phyloP scores from a whole-genome alignment of 768 basidiomycete genomes.

The Trametes meyenii region DNA sequence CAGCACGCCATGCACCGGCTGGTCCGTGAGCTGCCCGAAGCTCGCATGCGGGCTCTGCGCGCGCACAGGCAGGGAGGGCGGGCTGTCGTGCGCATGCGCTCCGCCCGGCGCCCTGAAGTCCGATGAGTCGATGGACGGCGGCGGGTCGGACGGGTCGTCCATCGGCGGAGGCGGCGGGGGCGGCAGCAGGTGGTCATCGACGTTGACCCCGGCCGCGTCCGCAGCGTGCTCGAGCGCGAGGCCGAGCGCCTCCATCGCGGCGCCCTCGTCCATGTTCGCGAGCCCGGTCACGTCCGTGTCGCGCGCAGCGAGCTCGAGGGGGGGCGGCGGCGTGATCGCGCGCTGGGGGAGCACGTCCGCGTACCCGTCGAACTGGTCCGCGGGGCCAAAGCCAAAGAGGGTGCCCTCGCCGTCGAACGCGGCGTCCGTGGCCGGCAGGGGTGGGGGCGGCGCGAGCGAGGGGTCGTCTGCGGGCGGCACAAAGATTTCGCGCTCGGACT shows the following conservation, averaged over 20 bases:
- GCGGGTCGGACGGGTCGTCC: conserved; percentile 88
- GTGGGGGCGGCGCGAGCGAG: conserved; percentile 35
- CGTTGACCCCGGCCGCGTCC: conserved; percentile 11
- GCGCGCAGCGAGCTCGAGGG: conserved; percentile 71
- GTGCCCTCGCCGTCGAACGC: conserved; percentile 73
- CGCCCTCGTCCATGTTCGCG: conserved; percentile 52
- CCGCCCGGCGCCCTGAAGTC: conserved; percentile 48
- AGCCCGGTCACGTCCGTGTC: conserved; percentile 74
- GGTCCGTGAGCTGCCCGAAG: conserved; percentile 19
- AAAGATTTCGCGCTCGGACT: conserved; percentile 78
- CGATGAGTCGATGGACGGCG: conserved; percentile 85
- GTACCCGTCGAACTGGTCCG: conserved; percentile 83
- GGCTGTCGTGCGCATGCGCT: conserved; percentile 21
- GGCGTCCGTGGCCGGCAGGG: conserved; percentile 32
- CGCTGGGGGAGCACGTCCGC: conserved; percentile 60
- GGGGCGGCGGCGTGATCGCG: conserved; percentile 71
- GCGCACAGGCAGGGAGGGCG: conserved; percentile 25
- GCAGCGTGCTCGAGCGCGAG: conserved; percentile 52
- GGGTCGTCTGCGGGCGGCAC: conserved; percentile 53
- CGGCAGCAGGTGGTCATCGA: conserved; percentile 42
- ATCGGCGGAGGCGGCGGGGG: conserved; percentile 82
- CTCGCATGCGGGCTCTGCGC: conserved; percentile 24
- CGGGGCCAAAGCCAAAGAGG: conserved; percentile 70
- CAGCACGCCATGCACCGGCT: conserved; percentile 8
- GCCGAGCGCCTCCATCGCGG: conserved; percentile 59